Evolutionary conservation across 2,329 filamentous ascomycete genomes (phyloP), one percentile per base, ranked within the genome.

Genomic region (Arthroderma sp.): DNA sequence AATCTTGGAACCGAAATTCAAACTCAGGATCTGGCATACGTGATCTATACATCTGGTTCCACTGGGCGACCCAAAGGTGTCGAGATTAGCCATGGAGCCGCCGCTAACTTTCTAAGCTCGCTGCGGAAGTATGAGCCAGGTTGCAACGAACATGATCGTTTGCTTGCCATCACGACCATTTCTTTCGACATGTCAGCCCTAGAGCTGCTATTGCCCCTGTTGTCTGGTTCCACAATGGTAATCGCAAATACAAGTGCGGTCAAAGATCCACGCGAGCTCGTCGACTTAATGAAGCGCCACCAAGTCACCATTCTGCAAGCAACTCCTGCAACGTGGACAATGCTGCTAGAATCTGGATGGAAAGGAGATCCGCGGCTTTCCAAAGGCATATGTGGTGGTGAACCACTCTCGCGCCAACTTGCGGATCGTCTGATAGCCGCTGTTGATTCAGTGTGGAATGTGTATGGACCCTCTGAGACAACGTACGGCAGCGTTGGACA

Each of bases 41-140:
- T 75, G 2, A 60, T 76, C 1, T 76, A 62, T 55, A 67, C 65
- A 2, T 66, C 64, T 58, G 66, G 66, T 4, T 61, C 63, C 0
- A 67, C 66, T 1, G 65, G 66, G 1, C 65, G 43, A 0, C 76
- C 76, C 1, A 78, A 78, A 62, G 74, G 74, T 3, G 68, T 77
- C 19, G 58, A 75, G 2, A 28, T 61, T 19, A 64, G 35, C 2
- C 65, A 71, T 49, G 23, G 55, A 58, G n/a, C 52, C 62, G 11
- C 63, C 63, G 39, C 63, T 61, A 33, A 61, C 58, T 55, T 54
- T 58, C 11, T 58, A 38, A 55, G 53, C 51, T 54, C 51, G n/a
- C 17, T 54, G n/a, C 28, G 31, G 17, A 38, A 54, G 17, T 39
- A 54, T 54, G 51, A 54, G 51, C 51, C 51, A 25, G 51, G 51